phyloP scores from a whole-genome alignment of 2,329 filamentous ascomycete species.

The Celoporthe dispersa region DNA sequence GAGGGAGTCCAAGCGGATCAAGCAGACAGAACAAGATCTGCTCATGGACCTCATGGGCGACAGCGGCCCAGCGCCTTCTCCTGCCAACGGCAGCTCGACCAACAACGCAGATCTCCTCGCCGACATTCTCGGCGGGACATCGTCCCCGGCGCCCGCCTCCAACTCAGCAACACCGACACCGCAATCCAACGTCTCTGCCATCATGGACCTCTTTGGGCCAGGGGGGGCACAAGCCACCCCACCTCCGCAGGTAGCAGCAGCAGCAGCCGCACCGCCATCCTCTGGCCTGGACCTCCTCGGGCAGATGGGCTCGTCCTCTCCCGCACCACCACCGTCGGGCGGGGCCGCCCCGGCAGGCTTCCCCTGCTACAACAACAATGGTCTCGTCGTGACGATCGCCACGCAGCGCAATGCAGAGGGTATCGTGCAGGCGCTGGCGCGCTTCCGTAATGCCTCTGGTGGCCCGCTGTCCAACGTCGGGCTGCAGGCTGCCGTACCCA shows the following conservation, averaged over 20 bases:
- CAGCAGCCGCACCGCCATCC: slow-evolving; percentile 53
- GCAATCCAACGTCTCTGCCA: slow-evolving; percentile 66
- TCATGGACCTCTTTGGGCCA: slow-evolving; percentile 85
- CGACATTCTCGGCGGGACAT: slow-evolving; percentile 82
- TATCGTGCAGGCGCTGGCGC: slow-evolving; percentile 78
- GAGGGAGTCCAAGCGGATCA: slow-evolving; percentile 75
- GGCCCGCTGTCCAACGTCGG: slow-evolving; percentile 73
- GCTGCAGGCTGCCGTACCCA: slow-evolving; percentile 92
- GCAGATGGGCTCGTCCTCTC: slow-evolving; percentile 46
- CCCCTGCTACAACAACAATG: slow-evolving; percentile 85
- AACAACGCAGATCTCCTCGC: slow-evolving; percentile 87
- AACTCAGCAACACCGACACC: slow-evolving; percentile 56
- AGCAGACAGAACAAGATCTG: slow-evolving; percentile 89
- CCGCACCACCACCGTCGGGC: slow-evolving; percentile 47
- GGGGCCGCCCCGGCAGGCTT: slow-evolving; percentile 56
- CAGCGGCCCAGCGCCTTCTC: slow-evolving; percentile 58
- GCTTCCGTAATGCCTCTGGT: slow-evolving; percentile 78
- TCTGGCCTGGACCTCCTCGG: slow-evolving; percentile 54
- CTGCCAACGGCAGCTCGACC: slow-evolving; percentile 58
- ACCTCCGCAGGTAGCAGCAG: slow-evolving; percentile 46
- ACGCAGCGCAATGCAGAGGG: slow-evolving; percentile 82
- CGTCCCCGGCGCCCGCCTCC: slow-evolving; percentile 50
- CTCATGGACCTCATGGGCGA: slow-evolving; percentile 92
- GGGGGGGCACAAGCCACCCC: slow-evolving; percentile 44
- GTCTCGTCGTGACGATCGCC: slow-evolving; percentile 78